Percentiles rank a stretch among this genome's conserved stretches.
These are phyloP conservation scores for Ceratobasidium sp. DNA, from an alignment of 1,284 basidiomycete species.

Conservation along the genomic window DNA sequence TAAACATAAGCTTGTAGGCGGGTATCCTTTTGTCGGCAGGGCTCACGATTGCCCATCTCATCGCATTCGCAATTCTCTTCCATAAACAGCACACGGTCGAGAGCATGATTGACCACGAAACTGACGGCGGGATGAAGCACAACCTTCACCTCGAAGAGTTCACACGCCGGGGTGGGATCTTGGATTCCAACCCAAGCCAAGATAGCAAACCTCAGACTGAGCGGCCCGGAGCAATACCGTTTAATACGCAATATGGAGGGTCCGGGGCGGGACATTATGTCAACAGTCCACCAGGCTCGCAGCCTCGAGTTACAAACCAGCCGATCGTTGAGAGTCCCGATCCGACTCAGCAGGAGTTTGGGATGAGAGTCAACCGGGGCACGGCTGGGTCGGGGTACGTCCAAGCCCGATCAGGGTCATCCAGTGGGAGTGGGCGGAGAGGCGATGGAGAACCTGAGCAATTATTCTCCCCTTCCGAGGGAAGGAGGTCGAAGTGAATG, in stretches of 20 bases:
- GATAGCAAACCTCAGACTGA: not conserved
- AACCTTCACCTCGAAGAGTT: constrained; percentile 24
- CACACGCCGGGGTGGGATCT: not conserved
- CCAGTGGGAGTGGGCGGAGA: not conserved
- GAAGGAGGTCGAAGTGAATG: not conserved
- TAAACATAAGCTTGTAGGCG: constrained; percentile 14
- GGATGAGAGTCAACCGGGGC: not conserved
- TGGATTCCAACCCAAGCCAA: not conserved
- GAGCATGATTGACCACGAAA: constrained; percentile 16
- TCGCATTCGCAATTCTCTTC: constrained; percentile 18
- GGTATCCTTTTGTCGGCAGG: constrained; percentile 21
- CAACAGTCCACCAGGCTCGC: constrained; percentile 3
- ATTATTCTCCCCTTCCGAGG: constrained; percentile 7
- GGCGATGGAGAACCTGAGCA: not conserved
- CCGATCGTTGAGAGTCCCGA: constrained; percentile 27
- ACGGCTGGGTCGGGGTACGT: not conserved
- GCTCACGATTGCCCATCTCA: constrained; percentile 15
- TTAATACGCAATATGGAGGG: constrained; percentile 19
- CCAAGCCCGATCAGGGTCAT: not conserved
- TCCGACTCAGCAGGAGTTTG: constrained; percentile 10
- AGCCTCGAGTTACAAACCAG: not conserved
- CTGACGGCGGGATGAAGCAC: constrained; percentile 29
- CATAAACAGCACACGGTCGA: constrained; percentile 31
- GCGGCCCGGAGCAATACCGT: not conserved
- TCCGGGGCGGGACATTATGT: constrained; percentile 24